phyloP scores from a whole-genome alignment of 441 rosid genomes.

The Gossypium laxum region DNA sequence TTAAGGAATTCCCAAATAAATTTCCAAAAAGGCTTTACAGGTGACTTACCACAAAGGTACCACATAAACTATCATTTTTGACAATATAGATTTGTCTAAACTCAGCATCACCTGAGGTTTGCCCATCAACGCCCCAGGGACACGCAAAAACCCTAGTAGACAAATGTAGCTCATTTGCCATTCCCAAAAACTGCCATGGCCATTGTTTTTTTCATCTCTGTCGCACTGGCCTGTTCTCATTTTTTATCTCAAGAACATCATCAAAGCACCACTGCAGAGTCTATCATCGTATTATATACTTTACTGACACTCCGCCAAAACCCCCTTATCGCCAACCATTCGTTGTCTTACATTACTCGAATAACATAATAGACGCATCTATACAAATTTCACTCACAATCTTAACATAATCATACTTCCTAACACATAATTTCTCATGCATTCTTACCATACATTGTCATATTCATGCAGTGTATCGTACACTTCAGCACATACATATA shows the following conservation, averaged over 20 bases:
- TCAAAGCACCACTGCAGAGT: neutral
- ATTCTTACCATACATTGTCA: neutral
- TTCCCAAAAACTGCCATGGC: too few species aligned
- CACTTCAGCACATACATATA: neutral
- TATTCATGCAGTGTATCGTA: neutral
- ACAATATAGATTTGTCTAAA: too few species aligned
- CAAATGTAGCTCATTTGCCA: too few species aligned
- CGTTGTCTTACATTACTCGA: neutral
- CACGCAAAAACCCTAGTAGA: too few species aligned
- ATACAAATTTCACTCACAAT: neutral
- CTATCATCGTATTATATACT: too few species aligned
- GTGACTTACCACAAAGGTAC: too few species aligned
- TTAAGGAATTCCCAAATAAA: too few species aligned
- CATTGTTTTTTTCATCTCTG: too few species aligned
- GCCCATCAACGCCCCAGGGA: too few species aligned
- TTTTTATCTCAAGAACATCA: neutral
- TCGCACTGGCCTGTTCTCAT: neutral
- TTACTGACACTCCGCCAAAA: rapidly evolving
- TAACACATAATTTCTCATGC: neutral
- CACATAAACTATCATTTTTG: too few species aligned
- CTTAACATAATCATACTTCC: neutral
- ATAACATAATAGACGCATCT: neutral
- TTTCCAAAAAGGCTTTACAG: too few species aligned
- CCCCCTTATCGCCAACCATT: neutral
- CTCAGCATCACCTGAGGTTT: too few species aligned